Base-by-base conservation (phyloP, 768 basidiomycete genomes). In the Thelephora ganbajun region DNA sequence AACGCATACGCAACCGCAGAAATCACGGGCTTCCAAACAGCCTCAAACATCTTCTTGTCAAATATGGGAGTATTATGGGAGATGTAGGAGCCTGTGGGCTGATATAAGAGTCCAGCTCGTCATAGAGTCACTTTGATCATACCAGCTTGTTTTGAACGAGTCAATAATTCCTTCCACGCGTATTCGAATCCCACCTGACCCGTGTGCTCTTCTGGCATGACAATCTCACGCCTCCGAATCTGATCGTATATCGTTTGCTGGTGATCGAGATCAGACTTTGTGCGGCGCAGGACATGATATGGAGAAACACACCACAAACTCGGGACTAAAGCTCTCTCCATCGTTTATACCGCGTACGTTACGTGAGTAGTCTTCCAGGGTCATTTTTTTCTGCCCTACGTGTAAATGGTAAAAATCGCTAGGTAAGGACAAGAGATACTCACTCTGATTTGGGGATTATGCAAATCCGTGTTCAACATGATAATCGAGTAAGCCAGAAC, bases 121-220 rank as follows among this genome's bases (percentile, higher is more conserved):
- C 22, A 19, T 14, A 16, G 26, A n/a, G 34, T 22, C 39, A 43
- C 13, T 3, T 12, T 35, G 11, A 7, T 58, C 73, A 37, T 50
- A 85, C 91, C 89, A 51, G 89, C 78, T 59, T 79, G 80, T 48
- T 80, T 73, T 41, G 92, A 79, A 30, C 96, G 77, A 30, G 80
- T 65, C 34, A 97, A 72, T 9, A 99, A 69, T 55, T 97, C 92
- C 61, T 96, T 97, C 96, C 96, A 99, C 14, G 96, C 94, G 61
- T 94, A 96, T 56, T 98, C 96, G 60, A 99, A 99, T 7, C 96
- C 96, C 41, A 94, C 74, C 59, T 90, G 89, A 1, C 94, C 96
- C 7, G 82, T 86, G 57, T 99, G 96, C 56, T 99, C 96, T 63
- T 97, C 92, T 0, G 96, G 94, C 80, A 99, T 84, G 44, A 98